Evolutionary conservation across 2,329 filamentous ascomycete genomes (phyloP), one percentile per base, ranked within the genome.

Genomic region (Aspergillus quadrilineatus): DNA sequence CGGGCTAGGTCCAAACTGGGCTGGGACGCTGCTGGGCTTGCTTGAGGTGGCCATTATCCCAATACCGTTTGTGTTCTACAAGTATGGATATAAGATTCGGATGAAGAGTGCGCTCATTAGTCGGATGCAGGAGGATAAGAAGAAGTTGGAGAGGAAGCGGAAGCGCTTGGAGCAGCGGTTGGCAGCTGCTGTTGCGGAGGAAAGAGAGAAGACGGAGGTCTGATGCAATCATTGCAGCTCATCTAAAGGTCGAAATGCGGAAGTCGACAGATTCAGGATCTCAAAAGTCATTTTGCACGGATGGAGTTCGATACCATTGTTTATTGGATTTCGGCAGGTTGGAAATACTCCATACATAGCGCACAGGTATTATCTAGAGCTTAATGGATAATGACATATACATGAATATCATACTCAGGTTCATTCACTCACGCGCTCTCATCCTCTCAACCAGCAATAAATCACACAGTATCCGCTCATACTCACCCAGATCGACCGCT

Each of bases 31-130:
- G 46, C 77, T 94, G 3, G 89, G 88, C 0, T 66, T 92, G 51
- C 75, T 95, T 2, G 89, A 93, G 65, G 83, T 90, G 1, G 76
- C 79, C 0, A 82, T 91, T 65, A 87, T 94, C 14, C 90, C 91
- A 0, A 92, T 94, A 46, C 90, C 90, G 0, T 82, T 93, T 55
- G 79, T 90, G 0, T 94, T 95, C 66, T 94, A 90, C 62, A 71
- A 75, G 42, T 84, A 85, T 62, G 81, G 82, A 1, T 70, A 81
- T 47, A 79, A 77, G 69, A 85, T 88, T 60, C 71, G 85, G 48
- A 71, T 78, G 67, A 81, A 80, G 73, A 82, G 82, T 56, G 66
- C 71, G 9, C 68, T 87, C 64, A 86, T 86, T 57, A 65, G 75
- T 53, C 82, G 72, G 73, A 86, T 86, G 67, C 82, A 84, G 57